phyloP scores from a whole-genome alignment of 106 monocot species.

The Phalaenopsis equestris region DNA sequence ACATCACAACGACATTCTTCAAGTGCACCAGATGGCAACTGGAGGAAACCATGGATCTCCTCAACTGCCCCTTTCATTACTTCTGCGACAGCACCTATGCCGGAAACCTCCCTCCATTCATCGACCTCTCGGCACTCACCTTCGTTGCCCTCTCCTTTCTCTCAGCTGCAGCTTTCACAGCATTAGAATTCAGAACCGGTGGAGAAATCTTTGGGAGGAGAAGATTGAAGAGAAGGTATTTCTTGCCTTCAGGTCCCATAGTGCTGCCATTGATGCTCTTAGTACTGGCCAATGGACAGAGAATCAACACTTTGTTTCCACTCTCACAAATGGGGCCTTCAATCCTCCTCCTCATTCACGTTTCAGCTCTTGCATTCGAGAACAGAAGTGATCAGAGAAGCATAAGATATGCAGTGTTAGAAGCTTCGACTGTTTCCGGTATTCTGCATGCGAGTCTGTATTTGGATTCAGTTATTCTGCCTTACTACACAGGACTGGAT shows the following conservation, averaged over 20 bases:
- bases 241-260: slow-evolving; percentile 68
- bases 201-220: slow-evolving; percentile 1
- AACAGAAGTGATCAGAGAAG: slow-evolving; percentile 26
- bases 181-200: slow-evolving; percentile 15
- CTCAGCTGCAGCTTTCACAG: slow-evolving; percentile 26
- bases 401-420: slow-evolving; percentile 46
- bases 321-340: slow-evolving; percentile 52
- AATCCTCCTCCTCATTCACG: slow-evolving; percentile 48
- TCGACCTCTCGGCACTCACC: slow-evolving; percentile 37
- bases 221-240: slow-evolving; percentile 25
- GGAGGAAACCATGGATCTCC: slow-evolving; percentile 40
- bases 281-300: slow-evolving; percentile 47
- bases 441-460: slow-evolving; percentile 70
- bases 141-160: slow-evolving; percentile 36
- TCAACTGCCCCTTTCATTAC: slow-evolving; percentile 67
- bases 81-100: slow-evolving; percentile 62
- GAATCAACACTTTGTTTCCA: slow-evolving; percentile 57
- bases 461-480: slow-evolving; percentile 56
- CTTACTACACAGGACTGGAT: slow-evolving; percentile 84
- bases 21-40: slow-evolving; percentile 85
- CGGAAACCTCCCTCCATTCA: slow-evolving; percentile 36
- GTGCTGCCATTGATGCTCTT: slow-evolving; percentile 53
- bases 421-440: slow-evolving; percentile 75
- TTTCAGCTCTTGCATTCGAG: slow-evolving; percentile 66
- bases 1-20: slow-evolving; percentile 36